Evolutionary conservation across 768 basidiomycete species (phyloP), one percentile per base, ranked within the genome.

Genomic region (Daedaleopsis sinensis): DNA sequence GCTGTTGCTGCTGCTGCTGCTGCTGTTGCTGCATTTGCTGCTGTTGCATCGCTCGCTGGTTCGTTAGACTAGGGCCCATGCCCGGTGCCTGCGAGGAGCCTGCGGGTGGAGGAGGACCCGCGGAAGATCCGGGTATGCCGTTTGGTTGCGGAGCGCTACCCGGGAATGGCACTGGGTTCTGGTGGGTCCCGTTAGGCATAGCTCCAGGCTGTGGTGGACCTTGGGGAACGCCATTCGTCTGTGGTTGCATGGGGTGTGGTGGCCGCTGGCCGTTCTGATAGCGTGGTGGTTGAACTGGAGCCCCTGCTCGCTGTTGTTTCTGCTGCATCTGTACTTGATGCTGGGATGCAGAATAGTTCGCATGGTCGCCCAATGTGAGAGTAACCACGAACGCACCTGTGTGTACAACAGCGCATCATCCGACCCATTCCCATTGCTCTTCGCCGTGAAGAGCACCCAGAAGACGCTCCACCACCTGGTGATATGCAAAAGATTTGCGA

Each of bases 391-490:
- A 76, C 84, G 56, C 65, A 90, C 90, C 77, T 88, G 85, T 0
- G 83, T 86, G 71, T 91, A 92, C 38, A 87, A 60, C 71, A 91
- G 65, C 23, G 88, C 90, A 64, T 92, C 90, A 1, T 91, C 89
- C n/a, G 85, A 71, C 19, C 85, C 87, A 10, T 70, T 71, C 35
- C 83, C 84, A 52, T 81, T 88, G 64, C 87, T 90, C 74, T 93
- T 93, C 49, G 91, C 90, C 13, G 86, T 86, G 71, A 93, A 93
- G 16, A 93, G 77, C 0, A 91, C 87, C 91, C 91, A 93, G 68
- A 93, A 93, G 23, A 93, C 91, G 66, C 86, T 89, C 91, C 91
- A 93, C 91, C 91, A 93, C 71, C 91, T 92, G 65, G 27, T 32
- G 27, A 32, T 32, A 32, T 32, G 27, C 27, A 7, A 32, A 32